phyloP scores from a whole-genome alignment of 2,329 filamentous ascomycete genomes.

The Capronia americana region DNA sequence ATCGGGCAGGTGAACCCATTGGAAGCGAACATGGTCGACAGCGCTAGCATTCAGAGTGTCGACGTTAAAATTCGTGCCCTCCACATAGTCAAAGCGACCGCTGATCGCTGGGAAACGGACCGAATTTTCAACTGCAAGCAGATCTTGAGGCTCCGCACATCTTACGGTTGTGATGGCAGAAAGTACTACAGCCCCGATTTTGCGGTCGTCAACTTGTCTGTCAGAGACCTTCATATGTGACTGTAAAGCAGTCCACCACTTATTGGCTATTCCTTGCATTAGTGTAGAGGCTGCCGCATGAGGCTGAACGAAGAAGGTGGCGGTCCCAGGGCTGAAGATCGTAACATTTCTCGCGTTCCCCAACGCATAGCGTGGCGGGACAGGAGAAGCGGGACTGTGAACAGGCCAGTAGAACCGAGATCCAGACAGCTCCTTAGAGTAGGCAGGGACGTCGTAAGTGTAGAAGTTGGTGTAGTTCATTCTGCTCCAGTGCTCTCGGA shows the following conservation, averaged over 20 bases:
- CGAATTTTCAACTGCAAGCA: background rate
- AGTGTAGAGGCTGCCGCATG: conserved; percentile 18
- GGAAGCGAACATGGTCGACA: conserved; percentile 12
- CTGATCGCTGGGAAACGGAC: conserved; percentile 18
- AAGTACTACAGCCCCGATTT: conserved; percentile 5
- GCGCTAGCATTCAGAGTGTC: conserved; percentile 12
- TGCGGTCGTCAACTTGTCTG: conserved; percentile 20
- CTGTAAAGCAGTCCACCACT: conserved; percentile 20
- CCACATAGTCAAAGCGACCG: conserved; percentile 19
- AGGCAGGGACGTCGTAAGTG: conserved; percentile 16
- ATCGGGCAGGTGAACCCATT: conserved; percentile 13
- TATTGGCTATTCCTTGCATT: conserved; percentile 15
- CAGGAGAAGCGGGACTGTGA: conserved; percentile 12
- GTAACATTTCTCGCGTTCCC: conserved; percentile 7
- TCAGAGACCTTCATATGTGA: conserved; percentile 9
- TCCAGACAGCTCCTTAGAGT: conserved; percentile 18
- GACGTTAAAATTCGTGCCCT: conserved; percentile 1
- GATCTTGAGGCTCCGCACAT: background rate
- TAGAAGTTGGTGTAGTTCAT: conserved; percentile 18
- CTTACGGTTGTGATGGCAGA: conserved; percentile 11
- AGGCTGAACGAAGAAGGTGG: conserved; percentile 21
- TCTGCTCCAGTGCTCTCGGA: conserved; percentile 20
- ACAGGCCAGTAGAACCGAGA: conserved; percentile 23
- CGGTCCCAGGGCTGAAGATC: background rate
- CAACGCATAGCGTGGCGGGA: conserved; percentile 19